Evolutionary conservation across 345 rosid species (phyloP).

Genomic region (Rhodamnia rubescens): DNA sequence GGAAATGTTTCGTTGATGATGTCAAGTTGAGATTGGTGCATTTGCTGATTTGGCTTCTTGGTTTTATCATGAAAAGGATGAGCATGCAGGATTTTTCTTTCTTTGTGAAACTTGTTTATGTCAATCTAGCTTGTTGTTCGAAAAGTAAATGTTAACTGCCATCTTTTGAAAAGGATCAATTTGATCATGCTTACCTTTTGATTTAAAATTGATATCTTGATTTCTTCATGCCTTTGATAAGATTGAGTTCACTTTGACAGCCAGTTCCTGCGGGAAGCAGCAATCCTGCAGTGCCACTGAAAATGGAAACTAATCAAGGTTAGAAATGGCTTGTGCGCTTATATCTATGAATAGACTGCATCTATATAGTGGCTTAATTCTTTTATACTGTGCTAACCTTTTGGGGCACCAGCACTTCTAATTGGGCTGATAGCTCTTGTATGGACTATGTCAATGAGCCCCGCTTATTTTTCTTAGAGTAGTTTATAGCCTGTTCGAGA

Average conservation of each 20-base stretch:
- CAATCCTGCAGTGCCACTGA: slow-evolving; percentile 40
- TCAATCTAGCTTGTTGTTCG: neutral
- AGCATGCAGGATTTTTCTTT: neutral
- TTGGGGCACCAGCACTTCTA: neutral
- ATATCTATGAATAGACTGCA: neutral
- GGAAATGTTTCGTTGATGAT: neutral
- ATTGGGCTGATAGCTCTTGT: neutral
- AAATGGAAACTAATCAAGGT: slow-evolving; percentile 59
- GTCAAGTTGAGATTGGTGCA: neutral
- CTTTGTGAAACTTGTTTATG: neutral
- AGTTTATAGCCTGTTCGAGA: neutral
- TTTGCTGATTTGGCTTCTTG: neutral
- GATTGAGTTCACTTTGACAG: slow-evolving; percentile 18
- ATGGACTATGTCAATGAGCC: neutral
- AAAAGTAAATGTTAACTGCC: neutral
- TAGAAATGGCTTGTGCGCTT: slow-evolving; percentile 7
- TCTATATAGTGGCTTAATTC: neutral
- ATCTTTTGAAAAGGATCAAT: neutral
- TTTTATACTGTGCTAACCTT: neutral
- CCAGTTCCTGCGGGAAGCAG: slow-evolving; percentile 58
- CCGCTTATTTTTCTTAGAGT: neutral
- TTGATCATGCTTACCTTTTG: neutral
- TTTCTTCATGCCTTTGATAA: neutral
- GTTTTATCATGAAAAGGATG: neutral
- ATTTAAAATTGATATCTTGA: neutral